Evolutionary conservation across 305 asterid species (phyloP).

Genomic region (Solanum chacoense): DNA sequence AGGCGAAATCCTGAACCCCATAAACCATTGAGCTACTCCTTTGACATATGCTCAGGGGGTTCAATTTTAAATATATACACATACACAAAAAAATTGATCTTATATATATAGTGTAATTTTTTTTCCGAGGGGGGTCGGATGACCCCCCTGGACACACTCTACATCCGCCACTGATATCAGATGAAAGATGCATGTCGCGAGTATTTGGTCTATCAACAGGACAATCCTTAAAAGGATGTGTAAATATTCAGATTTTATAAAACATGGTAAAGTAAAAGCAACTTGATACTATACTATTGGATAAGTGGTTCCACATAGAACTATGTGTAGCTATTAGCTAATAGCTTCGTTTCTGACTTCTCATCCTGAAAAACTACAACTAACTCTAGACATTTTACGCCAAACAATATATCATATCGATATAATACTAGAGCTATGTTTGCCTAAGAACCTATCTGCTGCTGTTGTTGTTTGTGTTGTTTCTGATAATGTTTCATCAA

Average conservation of each 20-base stretch:
- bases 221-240: neutral
- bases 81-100: too few relatives aligned
- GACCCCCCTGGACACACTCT: too few relatives aligned
- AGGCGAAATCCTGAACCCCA: too few relatives aligned
- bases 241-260: neutral
- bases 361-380: neutral
- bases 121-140: too few relatives aligned
- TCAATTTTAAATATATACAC: too few relatives aligned
- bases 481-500: slow-evolving; percentile 24
- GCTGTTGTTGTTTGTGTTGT: neutral
- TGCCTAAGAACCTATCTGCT: neutral
- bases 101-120: too few relatives aligned
- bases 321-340: neutral
- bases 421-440: neutral
- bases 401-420: neutral
- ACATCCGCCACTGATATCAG: too few relatives aligned
- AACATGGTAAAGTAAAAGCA: neutral
- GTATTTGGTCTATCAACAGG: neutral
- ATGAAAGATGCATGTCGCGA: neutral
- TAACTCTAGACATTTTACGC: neutral
- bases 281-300: neutral
- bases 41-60: too few relatives aligned
- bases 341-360: neutral
- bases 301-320: neutral
- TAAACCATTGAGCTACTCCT: too few relatives aligned